phyloP scores from a whole-genome alignment of 441 rosid species.

The Bruguiera hainesii region DNA sequence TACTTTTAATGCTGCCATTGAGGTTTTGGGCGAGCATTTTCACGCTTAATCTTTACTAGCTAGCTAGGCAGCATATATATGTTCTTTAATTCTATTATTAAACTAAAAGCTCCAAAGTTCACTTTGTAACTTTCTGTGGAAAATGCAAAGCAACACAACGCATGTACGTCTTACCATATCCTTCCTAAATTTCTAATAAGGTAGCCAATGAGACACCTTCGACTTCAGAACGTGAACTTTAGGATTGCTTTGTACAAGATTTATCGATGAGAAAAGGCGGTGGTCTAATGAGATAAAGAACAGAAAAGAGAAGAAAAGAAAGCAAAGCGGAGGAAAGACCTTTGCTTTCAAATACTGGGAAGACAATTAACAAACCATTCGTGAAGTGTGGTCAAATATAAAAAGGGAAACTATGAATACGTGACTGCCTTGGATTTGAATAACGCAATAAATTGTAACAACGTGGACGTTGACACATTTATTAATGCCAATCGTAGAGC shows the following conservation, averaged over 20 bases:
- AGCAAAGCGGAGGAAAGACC: too few relatives aligned
- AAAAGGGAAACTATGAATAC: too few relatives aligned
- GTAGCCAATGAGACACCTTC: neutral
- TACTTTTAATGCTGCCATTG: conserved; percentile 30
- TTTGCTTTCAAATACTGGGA: too few relatives aligned
- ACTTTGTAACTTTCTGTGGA: conserved; percentile 20
- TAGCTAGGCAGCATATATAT: neutral
- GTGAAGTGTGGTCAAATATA: too few relatives aligned
- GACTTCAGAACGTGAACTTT: neutral
- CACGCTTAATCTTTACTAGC: too few relatives aligned
- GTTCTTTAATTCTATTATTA: neutral
- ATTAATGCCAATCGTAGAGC: neutral
- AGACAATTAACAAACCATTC: too few relatives aligned
- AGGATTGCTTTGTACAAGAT: too few relatives aligned
- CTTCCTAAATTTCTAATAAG: conserved; percentile 10
- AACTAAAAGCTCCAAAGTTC: neutral
- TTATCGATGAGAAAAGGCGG: too few relatives aligned
- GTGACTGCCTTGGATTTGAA: neutral
- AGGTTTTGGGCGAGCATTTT: conserved; percentile 20
- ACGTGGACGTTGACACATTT: neutral
- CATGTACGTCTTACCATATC: conserved; percentile 19
- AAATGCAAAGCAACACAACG: conserved; percentile 20
- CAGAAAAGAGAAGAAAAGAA: too few relatives aligned
- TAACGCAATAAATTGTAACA: neutral
- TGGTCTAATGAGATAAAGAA: too few relatives aligned